These are phyloP conservation scores for Bidens hawaiensis DNA, from an alignment of 140 eudicot species.

Conservation along the genomic window DNA sequence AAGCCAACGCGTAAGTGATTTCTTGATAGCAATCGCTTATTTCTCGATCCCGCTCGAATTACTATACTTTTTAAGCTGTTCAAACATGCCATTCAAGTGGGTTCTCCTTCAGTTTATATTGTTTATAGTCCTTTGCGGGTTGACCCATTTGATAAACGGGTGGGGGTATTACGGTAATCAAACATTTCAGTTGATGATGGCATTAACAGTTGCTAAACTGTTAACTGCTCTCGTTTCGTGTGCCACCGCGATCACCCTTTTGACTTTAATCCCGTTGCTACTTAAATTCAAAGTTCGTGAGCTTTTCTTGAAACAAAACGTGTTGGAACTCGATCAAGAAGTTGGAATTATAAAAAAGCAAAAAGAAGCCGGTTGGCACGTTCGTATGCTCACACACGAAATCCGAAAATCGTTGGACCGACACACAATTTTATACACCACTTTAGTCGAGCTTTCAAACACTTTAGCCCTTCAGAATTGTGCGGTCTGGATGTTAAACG, in stretches of 20 bases:
- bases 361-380: conserved; percentile 82
- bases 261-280: conserved; percentile 70
- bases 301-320: conserved; percentile 63
- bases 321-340: conserved; percentile 80
- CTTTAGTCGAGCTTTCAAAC: conserved; percentile 77
- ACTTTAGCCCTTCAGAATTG: conserved; percentile 75
- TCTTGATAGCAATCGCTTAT: conserved; percentile 83
- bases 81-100: conserved; percentile 88
- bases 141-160: conserved; percentile 85
- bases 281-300: conserved; percentile 86
- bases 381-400: conserved; percentile 85
- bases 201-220: conserved; percentile 63
- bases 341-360: conserved; percentile 86
- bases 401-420: conserved; percentile 74
- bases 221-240: conserved; percentile 85
- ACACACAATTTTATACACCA: conserved; percentile 68
- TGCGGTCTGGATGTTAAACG: conserved; percentile 89
- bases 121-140: conserved; percentile 85
- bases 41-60: conserved; percentile 87
- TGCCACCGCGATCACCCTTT: conserved; percentile 82
- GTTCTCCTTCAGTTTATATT: conserved; percentile 69
- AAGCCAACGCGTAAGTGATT: conserved; percentile 81
- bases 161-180: conserved; percentile 90
- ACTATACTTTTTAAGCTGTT: conserved; percentile 75
- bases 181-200: conserved; percentile 68